These are phyloP conservation scores for Suhomyces canberraensis DNA, from an alignment of 805 yeast species.

Conservation along the genomic window DNA sequence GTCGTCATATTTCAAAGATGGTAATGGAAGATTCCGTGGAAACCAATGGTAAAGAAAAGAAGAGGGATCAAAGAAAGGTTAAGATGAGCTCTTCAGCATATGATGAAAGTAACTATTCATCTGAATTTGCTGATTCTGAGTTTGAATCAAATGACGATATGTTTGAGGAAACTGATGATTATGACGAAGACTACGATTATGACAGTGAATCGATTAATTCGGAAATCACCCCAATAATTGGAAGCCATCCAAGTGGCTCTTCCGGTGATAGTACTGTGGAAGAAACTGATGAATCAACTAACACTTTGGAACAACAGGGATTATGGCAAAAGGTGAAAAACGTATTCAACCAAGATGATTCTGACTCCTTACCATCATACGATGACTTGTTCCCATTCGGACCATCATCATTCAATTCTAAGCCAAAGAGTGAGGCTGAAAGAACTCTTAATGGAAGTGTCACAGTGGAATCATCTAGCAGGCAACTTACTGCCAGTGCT, in stretches of 20 bases:
- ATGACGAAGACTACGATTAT: conserved; percentile 17
- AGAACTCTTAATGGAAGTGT: conserved; percentile 23
- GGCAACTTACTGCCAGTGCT: conserved; percentile 2
- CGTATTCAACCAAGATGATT: conserved; percentile 35
- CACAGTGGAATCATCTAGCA: conserved; percentile 6
- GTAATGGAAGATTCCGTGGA: conserved; percentile 18
- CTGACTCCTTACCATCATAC: conserved; percentile 56
- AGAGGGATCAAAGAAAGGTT: background rate
- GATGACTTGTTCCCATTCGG: conserved; percentile 72
- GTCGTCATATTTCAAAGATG: conserved; percentile 42
- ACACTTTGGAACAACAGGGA: conserved; percentile 16
- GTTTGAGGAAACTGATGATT: conserved; percentile 31
- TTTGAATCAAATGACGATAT: conserved; percentile 31
- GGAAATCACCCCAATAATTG: background rate
- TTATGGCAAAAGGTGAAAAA: conserved; percentile 45
- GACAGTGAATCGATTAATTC: conserved; percentile 9
- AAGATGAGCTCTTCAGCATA: background rate
- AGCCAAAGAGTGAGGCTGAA: conserved; percentile 35
- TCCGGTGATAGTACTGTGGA: background rate
- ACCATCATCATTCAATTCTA: conserved; percentile 14
- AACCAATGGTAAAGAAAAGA: conserved; percentile 1
- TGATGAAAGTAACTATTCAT: conserved; percentile 10
- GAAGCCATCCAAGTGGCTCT: background rate
- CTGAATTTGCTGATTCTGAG: conserved; percentile 33
- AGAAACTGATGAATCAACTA: conserved; percentile 3